Percentiles rank a stretch among this genome's conserved stretches.
These are phyloP conservation scores for Solanum pimpinellifolium DNA, from an alignment of 257 asterid genomes.

Conservation along the genomic window DNA sequence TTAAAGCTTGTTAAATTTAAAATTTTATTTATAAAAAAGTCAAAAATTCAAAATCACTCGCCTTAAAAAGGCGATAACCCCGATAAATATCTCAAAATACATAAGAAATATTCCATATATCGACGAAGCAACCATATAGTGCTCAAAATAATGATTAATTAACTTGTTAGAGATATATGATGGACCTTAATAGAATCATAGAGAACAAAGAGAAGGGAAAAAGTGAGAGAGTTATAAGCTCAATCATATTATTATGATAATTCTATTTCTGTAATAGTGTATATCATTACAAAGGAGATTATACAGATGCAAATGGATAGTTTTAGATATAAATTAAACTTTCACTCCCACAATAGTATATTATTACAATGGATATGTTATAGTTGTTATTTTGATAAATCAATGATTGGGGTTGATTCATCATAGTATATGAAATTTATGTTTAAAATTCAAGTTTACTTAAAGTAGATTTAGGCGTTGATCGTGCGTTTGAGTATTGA, in stretches of 20 bases:
- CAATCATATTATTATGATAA: neutral
- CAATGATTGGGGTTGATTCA: neutral
- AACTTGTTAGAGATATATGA: neutral
- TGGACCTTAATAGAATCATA: neutral
- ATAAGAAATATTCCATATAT: too few species aligned
- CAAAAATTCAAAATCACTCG: neutral
- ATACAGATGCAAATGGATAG: neutral
- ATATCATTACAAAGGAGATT: neutral
- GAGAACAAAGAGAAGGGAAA: neutral
- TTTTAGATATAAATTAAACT: neutral
- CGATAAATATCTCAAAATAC: neutral
- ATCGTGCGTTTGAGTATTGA: neutral
- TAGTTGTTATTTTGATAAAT: neutral
- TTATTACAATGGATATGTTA: neutral
- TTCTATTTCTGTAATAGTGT: neutral
- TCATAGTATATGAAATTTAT: neutral
- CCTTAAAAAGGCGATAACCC: neutral
- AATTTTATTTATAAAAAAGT: too few species aligned
- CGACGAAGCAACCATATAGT: neutral
- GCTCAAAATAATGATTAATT: neutral
- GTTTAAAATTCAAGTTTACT: neutral
- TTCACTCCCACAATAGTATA: neutral
- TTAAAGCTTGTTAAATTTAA: neutral
- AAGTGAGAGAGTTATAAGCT: neutral
- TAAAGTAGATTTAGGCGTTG: neutral